Evolutionary conservation across 768 basidiomycete species (phyloP).

Genomic region (Boletus coccyginus): DNA sequence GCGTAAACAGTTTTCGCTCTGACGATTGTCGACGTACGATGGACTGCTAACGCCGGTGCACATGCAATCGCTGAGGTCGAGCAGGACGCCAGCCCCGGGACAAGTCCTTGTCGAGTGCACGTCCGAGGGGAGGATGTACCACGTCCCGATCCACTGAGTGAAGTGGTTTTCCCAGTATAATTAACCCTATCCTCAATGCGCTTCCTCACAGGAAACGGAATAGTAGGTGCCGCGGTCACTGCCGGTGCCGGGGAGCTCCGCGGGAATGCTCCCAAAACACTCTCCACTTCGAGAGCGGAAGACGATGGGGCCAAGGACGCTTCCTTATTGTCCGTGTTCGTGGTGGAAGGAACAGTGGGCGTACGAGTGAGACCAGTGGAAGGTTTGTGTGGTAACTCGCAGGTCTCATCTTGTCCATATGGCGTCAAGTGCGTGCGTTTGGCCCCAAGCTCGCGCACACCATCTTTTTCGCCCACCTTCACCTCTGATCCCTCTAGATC

Average conservation of each 20-base stretch:
- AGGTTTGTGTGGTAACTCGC: background rate
- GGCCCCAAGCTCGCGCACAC: background rate
- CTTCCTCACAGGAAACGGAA: conserved; percentile 24
- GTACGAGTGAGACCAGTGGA: background rate
- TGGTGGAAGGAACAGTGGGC: background rate
- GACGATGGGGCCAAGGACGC: background rate
- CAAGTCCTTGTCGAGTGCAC: background rate
- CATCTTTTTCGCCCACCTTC: background rate
- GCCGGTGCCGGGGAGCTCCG: background rate
- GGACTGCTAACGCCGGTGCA: background rate
- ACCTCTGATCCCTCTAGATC: conserved; percentile 2
- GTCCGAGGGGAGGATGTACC: background rate
- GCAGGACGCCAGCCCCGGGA: background rate
- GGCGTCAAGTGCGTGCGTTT: background rate
- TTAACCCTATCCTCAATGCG: background rate
- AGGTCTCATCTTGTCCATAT: background rate
- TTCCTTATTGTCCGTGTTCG: background rate
- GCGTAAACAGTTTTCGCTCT: background rate
- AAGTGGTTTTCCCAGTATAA: background rate
- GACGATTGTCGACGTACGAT: background rate
- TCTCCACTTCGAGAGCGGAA: background rate
- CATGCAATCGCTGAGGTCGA: conserved; percentile 4
- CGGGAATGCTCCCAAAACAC: background rate
- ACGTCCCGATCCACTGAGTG: background rate
- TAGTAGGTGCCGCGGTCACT: conserved; percentile 5